These are phyloP conservation scores for Coniella lustricola DNA, from an alignment of 2,329 filamentous ascomycete genomes.

Conservation along the genomic window DNA sequence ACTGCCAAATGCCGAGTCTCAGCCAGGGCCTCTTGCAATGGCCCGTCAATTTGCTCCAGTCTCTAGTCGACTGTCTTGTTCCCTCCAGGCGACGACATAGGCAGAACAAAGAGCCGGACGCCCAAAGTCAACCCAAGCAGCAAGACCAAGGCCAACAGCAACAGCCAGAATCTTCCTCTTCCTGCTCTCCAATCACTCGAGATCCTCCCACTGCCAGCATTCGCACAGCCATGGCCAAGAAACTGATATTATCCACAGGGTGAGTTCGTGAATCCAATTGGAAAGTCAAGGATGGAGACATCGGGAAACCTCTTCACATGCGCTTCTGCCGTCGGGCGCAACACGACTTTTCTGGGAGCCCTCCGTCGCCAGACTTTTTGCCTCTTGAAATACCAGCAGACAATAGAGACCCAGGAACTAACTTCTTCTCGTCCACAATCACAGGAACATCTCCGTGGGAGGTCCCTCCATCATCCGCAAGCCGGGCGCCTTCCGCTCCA, in stretches of 20 bases:
- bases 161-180: not conserved
- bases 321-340: not conserved
- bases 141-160: not conserved
- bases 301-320: not conserved
- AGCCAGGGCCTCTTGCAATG: slow-evolving; percentile 9
- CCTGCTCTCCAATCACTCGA: too few species aligned
- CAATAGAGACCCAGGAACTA: too few species aligned
- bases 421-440: not conserved
- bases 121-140: slow-evolving; percentile 2
- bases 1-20: slow-evolving; percentile 7
- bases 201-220: not conserved
- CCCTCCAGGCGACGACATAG: slow-evolving; percentile 7
- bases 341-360: not conserved
- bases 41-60: slow-evolving; percentile 5
- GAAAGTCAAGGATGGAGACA: too few species aligned
- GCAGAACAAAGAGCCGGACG: not conserved
- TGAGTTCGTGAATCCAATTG: not conserved
- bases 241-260: slow-evolving; percentile 15
- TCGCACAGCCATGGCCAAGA: slow-evolving; percentile 12
- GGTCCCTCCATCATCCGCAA: slow-evolving; percentile 80
- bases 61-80: slow-evolving; percentile 10
- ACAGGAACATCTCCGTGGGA: slow-evolving; percentile 74
- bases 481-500: slow-evolving; percentile 72
- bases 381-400: too few species aligned
- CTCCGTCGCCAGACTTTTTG: not conserved